phyloP scores from a whole-genome alignment of 1,284 basidiomycete genomes.

The Agaricales sp. region DNA sequence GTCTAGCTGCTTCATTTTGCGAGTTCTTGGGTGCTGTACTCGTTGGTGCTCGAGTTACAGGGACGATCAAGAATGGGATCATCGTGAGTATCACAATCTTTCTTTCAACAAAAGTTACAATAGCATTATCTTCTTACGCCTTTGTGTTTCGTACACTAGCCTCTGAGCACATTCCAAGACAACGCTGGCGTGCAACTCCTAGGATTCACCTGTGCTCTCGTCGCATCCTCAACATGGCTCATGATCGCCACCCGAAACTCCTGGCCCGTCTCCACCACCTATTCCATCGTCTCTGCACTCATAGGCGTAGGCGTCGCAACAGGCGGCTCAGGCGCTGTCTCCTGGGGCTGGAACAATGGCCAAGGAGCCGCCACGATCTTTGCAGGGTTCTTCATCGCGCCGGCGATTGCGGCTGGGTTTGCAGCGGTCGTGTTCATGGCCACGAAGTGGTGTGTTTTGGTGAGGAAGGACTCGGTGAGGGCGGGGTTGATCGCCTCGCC shows the following conservation, averaged over 20 bases:
- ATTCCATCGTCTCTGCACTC: slow-evolving; percentile 19
- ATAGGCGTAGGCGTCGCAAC: slow-evolving; percentile 19
- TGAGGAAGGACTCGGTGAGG: slow-evolving; percentile 14
- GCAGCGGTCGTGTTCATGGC: slow-evolving; percentile 15
- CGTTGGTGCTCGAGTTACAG: slow-evolving; percentile 20
- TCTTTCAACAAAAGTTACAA: too few species aligned
- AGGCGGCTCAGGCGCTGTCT: slow-evolving; percentile 16
- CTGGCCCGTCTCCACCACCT: slow-evolving; percentile 21
- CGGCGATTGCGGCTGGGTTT: slow-evolving; percentile 16
- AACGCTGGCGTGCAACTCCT: slow-evolving; percentile 20
- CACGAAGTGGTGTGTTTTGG: slow-evolving; percentile 17
- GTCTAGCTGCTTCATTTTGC: slow-evolving; percentile 17
- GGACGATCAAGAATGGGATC: slow-evolving; percentile 20
- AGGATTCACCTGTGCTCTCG: slow-evolving; percentile 17
- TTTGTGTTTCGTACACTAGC: too few species aligned
- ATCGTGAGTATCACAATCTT: slow-evolving; percentile 13
- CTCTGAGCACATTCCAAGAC: slow-evolving; percentile 14
- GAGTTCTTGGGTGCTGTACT: slow-evolving; percentile 21
- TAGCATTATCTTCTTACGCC: too few species aligned
- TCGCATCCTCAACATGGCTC: slow-evolving; percentile 17
- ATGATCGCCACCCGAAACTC: slow-evolving; percentile 17
- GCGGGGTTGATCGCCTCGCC: slow-evolving; percentile 16
- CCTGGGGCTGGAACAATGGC: slow-evolving; percentile 21
- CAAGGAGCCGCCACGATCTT: slow-evolving; percentile 21
- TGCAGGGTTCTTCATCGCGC: slow-evolving; percentile 16